Percentiles rank a stretch among this genome's conserved stretches.
Evolutionary conservation across 2,329 filamentous ascomycete species (phyloP).

Genomic region (Pseudogymnoascus sp.): DNA sequence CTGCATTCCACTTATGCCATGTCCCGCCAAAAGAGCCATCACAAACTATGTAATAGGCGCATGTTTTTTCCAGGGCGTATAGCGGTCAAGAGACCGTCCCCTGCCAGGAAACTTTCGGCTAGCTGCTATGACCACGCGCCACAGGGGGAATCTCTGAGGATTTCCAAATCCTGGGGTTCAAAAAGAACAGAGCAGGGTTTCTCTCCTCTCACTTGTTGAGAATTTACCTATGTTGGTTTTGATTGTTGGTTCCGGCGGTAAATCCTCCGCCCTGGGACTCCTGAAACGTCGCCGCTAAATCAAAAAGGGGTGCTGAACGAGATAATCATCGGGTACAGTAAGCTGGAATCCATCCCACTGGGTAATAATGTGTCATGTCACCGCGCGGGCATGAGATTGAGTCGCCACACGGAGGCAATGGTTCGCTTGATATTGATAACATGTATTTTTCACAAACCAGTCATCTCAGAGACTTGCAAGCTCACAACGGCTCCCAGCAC

Average conservation of each 20-base stretch:
- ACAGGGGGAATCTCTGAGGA: neutral
- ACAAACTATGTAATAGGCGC: neutral
- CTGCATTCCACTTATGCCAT: neutral
- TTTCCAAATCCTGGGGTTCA: neutral
- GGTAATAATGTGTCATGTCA: neutral
- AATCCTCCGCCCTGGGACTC: neutral
- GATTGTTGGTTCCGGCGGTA: neutral
- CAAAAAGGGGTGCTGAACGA: neutral
- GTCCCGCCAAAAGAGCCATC: neutral
- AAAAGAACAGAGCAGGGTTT: neutral
- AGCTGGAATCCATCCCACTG: neutral
- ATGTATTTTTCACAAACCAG: neutral
- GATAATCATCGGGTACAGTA: neutral
- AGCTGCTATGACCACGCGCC: neutral
- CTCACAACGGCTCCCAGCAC: neutral
- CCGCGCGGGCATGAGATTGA: neutral
- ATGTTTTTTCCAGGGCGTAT: neutral
- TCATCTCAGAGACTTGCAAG: neutral
- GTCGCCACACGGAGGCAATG: neutral
- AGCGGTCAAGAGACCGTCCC: neutral
- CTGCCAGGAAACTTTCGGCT: neutral
- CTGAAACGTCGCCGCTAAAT: neutral
- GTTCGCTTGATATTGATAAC: neutral
- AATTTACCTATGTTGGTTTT: neutral
- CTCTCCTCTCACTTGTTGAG: neutral